Evolutionary conservation across 768 basidiomycete species (phyloP).

Genomic region (Mycena venus): DNA sequence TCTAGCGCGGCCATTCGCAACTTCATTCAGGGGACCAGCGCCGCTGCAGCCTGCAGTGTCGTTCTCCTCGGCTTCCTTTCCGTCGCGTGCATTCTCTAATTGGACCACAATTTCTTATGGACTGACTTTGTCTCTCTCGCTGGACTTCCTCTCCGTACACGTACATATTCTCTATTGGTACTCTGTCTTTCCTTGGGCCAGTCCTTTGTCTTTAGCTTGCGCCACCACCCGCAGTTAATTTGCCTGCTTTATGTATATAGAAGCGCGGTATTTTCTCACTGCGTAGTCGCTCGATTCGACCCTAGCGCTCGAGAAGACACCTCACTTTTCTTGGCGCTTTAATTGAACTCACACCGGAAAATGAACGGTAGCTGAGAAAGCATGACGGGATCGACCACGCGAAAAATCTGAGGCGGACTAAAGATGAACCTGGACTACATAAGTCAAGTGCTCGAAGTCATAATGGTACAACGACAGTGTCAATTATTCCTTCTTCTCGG

Average conservation of each 20-base stretch:
- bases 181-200: slow-evolving; percentile 23
- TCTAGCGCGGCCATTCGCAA: background rate
- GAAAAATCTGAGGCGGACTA: no score
- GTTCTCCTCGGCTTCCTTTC: slow-evolving; percentile 15
- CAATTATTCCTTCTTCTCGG: no score
- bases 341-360: no score
- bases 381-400: no score
- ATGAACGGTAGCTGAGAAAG: no score
- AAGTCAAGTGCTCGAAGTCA: no score
- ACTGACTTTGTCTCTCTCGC: background rate
- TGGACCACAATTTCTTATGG: background rate
- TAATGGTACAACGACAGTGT: no score
- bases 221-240: background rate
- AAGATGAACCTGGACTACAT: no score
- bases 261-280: background rate
- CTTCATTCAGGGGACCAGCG: background rate
- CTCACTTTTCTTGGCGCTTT: no score
- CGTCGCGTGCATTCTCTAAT: slow-evolving; percentile 17
- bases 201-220: background rate
- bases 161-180: slow-evolving; percentile 12
- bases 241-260: background rate
- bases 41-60: background rate
- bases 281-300: background rate
- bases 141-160: background rate
- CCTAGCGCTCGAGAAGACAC: no score